phyloP scores from a whole-genome alignment of 352 stramenopile species.

The Phytophthora multivora region DNA sequence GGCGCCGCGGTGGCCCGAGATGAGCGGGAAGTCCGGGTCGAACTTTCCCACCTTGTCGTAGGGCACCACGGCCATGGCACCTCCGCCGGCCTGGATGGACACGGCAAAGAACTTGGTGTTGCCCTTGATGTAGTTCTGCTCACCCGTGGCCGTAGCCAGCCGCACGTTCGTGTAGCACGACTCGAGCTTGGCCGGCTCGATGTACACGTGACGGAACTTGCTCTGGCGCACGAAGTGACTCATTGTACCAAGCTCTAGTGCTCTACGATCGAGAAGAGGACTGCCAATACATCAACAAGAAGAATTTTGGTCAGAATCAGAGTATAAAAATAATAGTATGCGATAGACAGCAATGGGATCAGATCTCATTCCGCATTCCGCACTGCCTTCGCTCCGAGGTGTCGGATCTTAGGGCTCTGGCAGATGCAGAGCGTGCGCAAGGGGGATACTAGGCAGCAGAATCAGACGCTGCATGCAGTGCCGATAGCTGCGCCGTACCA shows the following conservation, averaged over 20 bases:
- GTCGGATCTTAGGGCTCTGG: slow-evolving; percentile 12
- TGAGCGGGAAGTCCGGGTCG: slow-evolving; percentile 92
- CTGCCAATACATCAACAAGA: slow-evolving; percentile 7
- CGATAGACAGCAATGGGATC: not conserved
- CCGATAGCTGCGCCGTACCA: not conserved
- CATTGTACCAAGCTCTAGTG: slow-evolving; percentile 57
- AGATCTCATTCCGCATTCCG: slow-evolving; percentile 4
- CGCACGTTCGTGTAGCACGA: slow-evolving; percentile 92
- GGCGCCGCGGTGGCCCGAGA: slow-evolving; percentile 95
- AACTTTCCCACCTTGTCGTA: slow-evolving; percentile 96
- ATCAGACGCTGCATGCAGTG: not conserved
- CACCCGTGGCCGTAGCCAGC: slow-evolving; percentile 96
- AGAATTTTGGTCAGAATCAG: not conserved
- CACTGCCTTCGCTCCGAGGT: not conserved
- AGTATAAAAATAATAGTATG: not conserved
- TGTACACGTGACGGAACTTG: slow-evolving; percentile 99
- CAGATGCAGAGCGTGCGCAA: not conserved
- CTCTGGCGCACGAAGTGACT: slow-evolving; percentile 96
- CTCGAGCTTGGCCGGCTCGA: slow-evolving; percentile 96
- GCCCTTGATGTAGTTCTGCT: slow-evolving; percentile 99
- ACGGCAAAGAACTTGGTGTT: slow-evolving; percentile 99
- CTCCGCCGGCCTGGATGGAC: slow-evolving; percentile 88
- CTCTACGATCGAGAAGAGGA: slow-evolving; percentile 1
- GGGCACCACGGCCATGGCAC: slow-evolving; percentile 93
- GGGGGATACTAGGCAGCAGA: not conserved